phyloP scores from a whole-genome alignment of 768 basidiomycete species.

The Naganishia antarctica region DNA sequence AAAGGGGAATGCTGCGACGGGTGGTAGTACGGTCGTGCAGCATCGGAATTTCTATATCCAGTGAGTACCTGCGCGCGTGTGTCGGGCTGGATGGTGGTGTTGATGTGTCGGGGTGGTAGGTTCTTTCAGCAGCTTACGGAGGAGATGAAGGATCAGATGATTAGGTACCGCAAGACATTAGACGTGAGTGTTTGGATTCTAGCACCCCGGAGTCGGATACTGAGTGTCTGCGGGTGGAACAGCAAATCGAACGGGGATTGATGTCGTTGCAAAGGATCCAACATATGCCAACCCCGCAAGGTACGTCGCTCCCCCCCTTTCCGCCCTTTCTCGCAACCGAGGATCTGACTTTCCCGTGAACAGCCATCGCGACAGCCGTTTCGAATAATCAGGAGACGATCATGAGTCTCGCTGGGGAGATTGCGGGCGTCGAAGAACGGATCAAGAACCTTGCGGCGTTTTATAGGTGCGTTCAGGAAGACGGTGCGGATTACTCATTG shows the following conservation, averaged over 20 bases:
- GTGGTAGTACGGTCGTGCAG: constrained; percentile 18
- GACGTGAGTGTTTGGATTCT: constrained; percentile 15
- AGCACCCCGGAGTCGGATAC: not conserved
- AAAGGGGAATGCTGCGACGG: constrained; percentile 16
- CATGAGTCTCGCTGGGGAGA: constrained; percentile 27
- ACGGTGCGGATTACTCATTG: no score
- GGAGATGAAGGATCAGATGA: constrained; percentile 27
- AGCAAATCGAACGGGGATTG: constrained; percentile 28
- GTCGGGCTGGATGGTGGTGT: not conserved
- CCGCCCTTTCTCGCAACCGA: not conserved
- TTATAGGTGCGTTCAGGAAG: constrained; percentile 24
- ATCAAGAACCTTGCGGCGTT: constrained; percentile 23
- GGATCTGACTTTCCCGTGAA: not conserved
- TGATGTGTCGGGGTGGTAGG: not conserved
- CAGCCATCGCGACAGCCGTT: constrained; percentile 27
- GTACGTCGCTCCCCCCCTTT: not conserved
- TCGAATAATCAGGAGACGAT: constrained; percentile 30
- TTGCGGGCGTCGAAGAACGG: constrained; percentile 26
- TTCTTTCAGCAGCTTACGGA: constrained; percentile 24
- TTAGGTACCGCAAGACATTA: constrained; percentile 15
- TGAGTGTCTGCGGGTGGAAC: not conserved
- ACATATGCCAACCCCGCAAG: constrained; percentile 26
- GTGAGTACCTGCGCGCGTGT: not conserved
- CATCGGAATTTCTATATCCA: constrained; percentile 22
- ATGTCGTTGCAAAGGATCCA: constrained; percentile 17